Base-by-base conservation (phyloP, 2,329 filamentous ascomycete species). In the Coniochaeta prunicola region DNA sequence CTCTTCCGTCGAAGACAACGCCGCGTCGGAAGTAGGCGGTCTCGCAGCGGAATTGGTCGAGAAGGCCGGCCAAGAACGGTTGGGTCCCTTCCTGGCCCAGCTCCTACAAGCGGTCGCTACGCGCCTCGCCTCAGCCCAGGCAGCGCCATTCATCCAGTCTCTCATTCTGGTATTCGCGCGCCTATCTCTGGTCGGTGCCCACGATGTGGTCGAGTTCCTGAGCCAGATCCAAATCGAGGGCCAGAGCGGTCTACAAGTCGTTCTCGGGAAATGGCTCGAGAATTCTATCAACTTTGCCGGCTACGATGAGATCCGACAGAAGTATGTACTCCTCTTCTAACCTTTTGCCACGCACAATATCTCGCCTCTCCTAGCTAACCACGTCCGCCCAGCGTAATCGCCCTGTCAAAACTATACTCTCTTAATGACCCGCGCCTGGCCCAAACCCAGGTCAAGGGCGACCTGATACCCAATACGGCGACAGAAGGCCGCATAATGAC, bases 241-340 rank as follows among this genome's bases (percentile, higher is more conserved):
- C 19, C 81, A 89, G 69, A 96, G 82, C 67, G 94, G 92, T n/a
- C 77, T 99, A 8, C 85, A 92, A 63, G 87, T 97, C 26, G 94
- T 99, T 3, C 77, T 97, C 64, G 83, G 87, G 74, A 97, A 97
- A 75, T 99, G 94, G 94, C 80, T 99, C 1, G 94, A 97, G 76
- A 96, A 97, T 73, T 96, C 92, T 4, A 84, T 96, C 73, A 96
- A 89, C 73, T 99, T 99, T 74, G 92, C 92, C n/a, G 94, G 94
- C 13, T 99, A 97, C 67, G 92, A 97, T 67, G 93, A 97, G 73
- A 97, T 97, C 66, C 85, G 92, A 65, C 91, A 97, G 73, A 99
- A 97, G 90, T 92, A 78, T 73, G 86, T 8, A 1, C n/a, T 53
- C 58, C 33, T n/a, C 24, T 30, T n/a, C 10, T 13, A 26, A 19